phyloP scores from a whole-genome alignment of 2,329 filamentous ascomycete species.

The Ramularia collo-cygni region DNA sequence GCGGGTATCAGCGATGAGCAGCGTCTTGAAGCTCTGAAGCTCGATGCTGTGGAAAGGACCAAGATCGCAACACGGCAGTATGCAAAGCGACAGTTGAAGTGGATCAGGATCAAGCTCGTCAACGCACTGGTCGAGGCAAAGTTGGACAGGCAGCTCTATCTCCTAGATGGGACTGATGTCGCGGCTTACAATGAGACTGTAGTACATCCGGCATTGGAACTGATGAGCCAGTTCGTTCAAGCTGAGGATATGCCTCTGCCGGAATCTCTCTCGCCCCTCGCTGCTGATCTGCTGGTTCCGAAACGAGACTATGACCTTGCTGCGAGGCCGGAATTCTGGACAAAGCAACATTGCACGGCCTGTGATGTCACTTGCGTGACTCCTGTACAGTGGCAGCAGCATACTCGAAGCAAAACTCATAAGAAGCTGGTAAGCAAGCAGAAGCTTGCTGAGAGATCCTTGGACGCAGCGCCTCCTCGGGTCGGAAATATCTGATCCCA shows the following conservation, averaged over 20 bases:
- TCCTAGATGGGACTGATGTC: constrained; percentile 73
- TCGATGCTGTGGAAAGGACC: constrained; percentile 62
- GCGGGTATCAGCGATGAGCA: constrained; percentile 22
- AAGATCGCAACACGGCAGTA: constrained; percentile 83
- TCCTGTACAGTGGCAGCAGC: constrained; percentile 51
- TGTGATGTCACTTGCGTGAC: constrained; percentile 56
- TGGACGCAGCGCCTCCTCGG: too few species aligned
- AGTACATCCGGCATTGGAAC: constrained; percentile 52
- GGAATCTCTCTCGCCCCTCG: constrained; percentile 47
- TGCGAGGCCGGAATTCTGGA: constrained; percentile 40
- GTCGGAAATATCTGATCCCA: too few species aligned
- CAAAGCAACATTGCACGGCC: constrained; percentile 58
- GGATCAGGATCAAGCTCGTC: constrained; percentile 79
- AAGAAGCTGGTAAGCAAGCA: constrained; percentile 28
- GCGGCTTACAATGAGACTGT: constrained; percentile 58
- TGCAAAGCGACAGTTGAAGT: constrained; percentile 73
- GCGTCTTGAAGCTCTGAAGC: constrained; percentile 51
- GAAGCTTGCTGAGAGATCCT: constrained; percentile 3
- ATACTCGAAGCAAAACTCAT: constrained; percentile 51
- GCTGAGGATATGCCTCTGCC: constrained; percentile 50
- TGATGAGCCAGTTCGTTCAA: constrained; percentile 59
- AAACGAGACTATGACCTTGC: constrained; percentile 46
- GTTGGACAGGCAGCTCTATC: constrained; percentile 56
- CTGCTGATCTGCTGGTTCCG: constrained; percentile 50
- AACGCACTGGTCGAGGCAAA: constrained; percentile 53